Base-by-base conservation (phyloP, 805 yeast genomes). In the Maudiozyma turicensis region DNA sequence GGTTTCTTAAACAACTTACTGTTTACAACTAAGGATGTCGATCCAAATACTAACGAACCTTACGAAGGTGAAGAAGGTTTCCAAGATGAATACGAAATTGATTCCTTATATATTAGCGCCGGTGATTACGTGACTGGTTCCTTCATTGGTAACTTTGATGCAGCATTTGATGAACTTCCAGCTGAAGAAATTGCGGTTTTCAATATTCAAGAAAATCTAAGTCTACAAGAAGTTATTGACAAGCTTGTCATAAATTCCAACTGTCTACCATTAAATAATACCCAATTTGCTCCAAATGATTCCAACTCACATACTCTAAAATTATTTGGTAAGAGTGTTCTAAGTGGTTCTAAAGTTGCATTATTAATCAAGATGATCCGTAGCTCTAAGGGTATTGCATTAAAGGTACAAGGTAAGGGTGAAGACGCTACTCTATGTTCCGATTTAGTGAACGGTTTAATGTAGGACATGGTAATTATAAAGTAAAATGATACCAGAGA, bases 81-180 rank as follows among this genome's bases (percentile, higher is more conserved):
- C 75, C 85, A 84, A 55, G 98, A 93, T 67, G 96, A 90, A 68
- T 93, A 91, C 68, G 93, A 84, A 64, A 78, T 93, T 55, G 97
- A 88, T 67, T 84, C 83, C 50, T 72, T 89, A 59, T 80, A 78
- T 50, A 64, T 91, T 49, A 63, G 51, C 52, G 67, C 93, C 8
- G 96, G 96, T 37, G 97, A 89, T 65, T 91, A 81, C 68, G 74
- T 88, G 50, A 68, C 72, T 48, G 95, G 96, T 47, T 73, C 88
- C 28, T 87, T 79, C 64, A 78, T 83, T 53, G 87, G 93, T 41
- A 79, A 82, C 68, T 89, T 89, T 64, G 78, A 83, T 6, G 72
- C 76, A 41, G 71, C 78, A 38, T 88, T 84, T 73, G 96, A 86
- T 58, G 87, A 81, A 66, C 73, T 90, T 54, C 72, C 77, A 8